These are phyloP conservation scores for Apiotrichum mycotoxinovorans DNA, from an alignment of 1,284 basidiomycete species.

Conservation along the genomic window DNA sequence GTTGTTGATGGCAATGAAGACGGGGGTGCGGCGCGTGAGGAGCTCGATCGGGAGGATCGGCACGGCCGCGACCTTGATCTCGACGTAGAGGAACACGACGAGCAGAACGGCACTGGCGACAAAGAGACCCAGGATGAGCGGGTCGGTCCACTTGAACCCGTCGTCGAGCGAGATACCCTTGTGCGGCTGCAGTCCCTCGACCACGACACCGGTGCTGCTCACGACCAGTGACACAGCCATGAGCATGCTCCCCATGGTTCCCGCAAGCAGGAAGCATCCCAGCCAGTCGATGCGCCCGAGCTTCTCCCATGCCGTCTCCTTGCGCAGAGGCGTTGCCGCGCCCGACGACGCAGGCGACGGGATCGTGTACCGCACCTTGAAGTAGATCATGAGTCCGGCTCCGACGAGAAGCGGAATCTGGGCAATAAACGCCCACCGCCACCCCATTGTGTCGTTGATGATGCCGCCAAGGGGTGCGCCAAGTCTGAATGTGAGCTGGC, in stretches of 20 bases:
- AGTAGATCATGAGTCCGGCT: constrained; percentile 63
- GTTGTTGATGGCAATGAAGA: constrained; percentile 75
- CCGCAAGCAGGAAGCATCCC: constrained; percentile 73
- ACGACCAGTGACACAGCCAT: constrained; percentile 73
- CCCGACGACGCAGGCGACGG: constrained; percentile 46
- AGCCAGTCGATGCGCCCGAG: constrained; percentile 74
- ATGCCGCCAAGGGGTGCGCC: constrained; percentile 86
- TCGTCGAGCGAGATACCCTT: neutral
- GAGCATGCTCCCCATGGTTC: constrained; percentile 67
- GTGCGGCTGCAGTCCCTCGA: neutral
- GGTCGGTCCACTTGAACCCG: constrained; percentile 59
- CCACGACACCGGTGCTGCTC: constrained; percentile 37
- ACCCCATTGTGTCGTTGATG: constrained; percentile 76
- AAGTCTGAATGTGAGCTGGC: constrained; percentile 55
- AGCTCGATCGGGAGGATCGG: constrained; percentile 81
- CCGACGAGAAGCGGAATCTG: constrained; percentile 70
- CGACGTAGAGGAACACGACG: constrained; percentile 65
- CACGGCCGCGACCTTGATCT: constrained; percentile 67
- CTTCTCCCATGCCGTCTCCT: constrained; percentile 61
- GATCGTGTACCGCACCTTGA: constrained; percentile 60
- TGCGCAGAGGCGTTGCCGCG: constrained; percentile 60
- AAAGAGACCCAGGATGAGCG: constrained; percentile 65
- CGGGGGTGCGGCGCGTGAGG: constrained; percentile 62
- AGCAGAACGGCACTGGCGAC: constrained; percentile 57
- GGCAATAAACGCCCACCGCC: constrained; percentile 60